phyloP scores from a whole-genome alignment of 2,329 filamentous ascomycete species.

The Neonectria magnoliae region DNA sequence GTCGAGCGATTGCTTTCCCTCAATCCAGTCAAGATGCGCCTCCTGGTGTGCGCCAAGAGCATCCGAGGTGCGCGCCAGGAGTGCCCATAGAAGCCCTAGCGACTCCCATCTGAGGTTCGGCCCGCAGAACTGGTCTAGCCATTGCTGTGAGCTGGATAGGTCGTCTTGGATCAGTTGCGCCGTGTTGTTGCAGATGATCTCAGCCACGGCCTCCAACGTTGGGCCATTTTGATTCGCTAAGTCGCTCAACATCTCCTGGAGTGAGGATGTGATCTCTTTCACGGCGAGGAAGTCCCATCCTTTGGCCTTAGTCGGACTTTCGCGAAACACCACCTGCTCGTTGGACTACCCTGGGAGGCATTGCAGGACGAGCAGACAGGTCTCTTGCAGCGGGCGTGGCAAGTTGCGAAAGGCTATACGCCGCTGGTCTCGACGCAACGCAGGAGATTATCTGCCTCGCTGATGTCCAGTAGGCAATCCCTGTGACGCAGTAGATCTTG shows the following conservation, averaged over 20 bases:
- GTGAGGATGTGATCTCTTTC: slow-evolving; percentile 1
- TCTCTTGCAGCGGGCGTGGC: slow-evolving; percentile 1
- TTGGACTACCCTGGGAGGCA: slow-evolving; percentile 11
- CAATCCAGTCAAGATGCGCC: background rate
- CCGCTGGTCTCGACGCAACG: too few relatives aligned
- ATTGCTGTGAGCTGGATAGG: slow-evolving; percentile 43
- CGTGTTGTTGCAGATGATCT: slow-evolving; percentile 48
- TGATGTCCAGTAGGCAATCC: too few relatives aligned
- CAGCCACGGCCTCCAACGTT: slow-evolving; percentile 18
- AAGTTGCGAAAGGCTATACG: slow-evolving; percentile 8
- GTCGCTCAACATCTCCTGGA: background rate
- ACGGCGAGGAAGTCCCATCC: slow-evolving; percentile 12
- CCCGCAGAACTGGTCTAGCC: slow-evolving; percentile 50
- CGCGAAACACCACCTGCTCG: background rate
- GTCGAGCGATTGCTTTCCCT: background rate
- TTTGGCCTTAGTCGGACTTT: background rate
- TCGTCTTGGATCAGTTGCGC: slow-evolving; percentile 45
- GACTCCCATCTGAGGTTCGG: slow-evolving; percentile 51
- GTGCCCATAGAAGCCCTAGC: slow-evolving; percentile 47
- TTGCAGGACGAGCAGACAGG: slow-evolving; percentile 18
- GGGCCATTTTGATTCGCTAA: background rate
- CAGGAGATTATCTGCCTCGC: too few relatives aligned
- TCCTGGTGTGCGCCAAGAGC: slow-evolving; percentile 3
- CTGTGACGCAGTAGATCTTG: too few relatives aligned
- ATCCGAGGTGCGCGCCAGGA: slow-evolving; percentile 11